These are phyloP conservation scores for Fusarium pilosicola DNA, from an alignment of 2,329 filamentous ascomycete genomes.

Conservation along the genomic window DNA sequence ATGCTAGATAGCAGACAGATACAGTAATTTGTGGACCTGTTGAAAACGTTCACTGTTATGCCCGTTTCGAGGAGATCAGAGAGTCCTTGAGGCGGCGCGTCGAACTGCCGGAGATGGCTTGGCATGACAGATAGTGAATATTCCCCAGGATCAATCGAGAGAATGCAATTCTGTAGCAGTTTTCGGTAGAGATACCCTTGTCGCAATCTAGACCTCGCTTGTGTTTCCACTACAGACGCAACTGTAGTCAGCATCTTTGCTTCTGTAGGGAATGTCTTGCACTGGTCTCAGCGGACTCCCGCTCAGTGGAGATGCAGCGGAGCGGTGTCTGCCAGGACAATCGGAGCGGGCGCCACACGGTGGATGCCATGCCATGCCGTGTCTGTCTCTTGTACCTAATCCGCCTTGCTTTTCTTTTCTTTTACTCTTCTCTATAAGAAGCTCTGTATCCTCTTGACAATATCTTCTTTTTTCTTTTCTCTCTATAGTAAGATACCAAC, in stretches of 20 bases:
- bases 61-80: slow-evolving; percentile 20
- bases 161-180: slow-evolving; percentile 23
- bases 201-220: not conserved
- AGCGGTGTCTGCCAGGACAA: slow-evolving; percentile 24
- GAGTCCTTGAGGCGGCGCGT: not conserved
- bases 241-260: not conserved
- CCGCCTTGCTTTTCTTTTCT: not conserved
- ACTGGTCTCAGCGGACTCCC: slow-evolving; percentile 3
- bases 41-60: slow-evolving; percentile 6
- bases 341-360: slow-evolving; percentile 19
- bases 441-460: slow-evolving; percentile 24
- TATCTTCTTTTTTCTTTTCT: not conserved
- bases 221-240: not conserved
- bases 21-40: slow-evolving; percentile 19
- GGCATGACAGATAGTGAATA: not conserved
- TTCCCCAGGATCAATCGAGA: not conserved
- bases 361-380: not conserved
- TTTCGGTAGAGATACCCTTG: slow-evolving; percentile 13
- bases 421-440: slow-evolving; percentile 39
- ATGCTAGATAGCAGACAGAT: slow-evolving; percentile 12
- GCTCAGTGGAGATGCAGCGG: slow-evolving; percentile 29
- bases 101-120: slow-evolving; percentile 19
- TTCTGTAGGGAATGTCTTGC: slow-evolving; percentile 1
- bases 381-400: not conserved
- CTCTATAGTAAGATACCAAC: not conserved